Evolutionary conservation across 2,329 filamentous ascomycete species (phyloP).

Genomic region (Talaromyces atroroseus): DNA sequence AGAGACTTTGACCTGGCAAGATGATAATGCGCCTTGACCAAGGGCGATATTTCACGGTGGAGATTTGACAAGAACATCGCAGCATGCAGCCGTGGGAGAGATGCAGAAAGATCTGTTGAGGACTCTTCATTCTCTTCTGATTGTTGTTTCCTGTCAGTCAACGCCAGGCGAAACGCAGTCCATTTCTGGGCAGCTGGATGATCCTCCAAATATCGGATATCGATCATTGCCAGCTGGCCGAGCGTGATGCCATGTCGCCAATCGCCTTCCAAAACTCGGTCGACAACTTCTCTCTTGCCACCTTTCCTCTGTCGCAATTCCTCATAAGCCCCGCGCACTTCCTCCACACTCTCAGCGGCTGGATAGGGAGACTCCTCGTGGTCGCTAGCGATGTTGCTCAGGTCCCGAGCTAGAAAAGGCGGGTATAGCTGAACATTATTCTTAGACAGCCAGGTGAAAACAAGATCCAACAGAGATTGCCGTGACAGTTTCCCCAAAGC

Average conservation of each 20-base stretch:
- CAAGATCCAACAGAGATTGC: conserved; percentile 64
- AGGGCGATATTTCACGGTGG: conserved; percentile 66
- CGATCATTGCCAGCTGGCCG: conserved; percentile 51
- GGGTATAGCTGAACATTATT: conserved; percentile 55
- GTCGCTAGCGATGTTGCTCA: conserved; percentile 43
- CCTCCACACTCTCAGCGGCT: conserved; percentile 58
- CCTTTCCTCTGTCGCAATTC: conserved; percentile 53
- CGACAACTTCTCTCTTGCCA: conserved; percentile 50
- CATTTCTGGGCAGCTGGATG: conserved; percentile 48
- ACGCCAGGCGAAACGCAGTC: conserved; percentile 47
- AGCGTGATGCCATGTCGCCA: conserved; percentile 53
- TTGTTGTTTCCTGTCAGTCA: conserved; percentile 17
- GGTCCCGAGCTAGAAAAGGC: conserved; percentile 53
- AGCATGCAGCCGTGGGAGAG: conserved; percentile 68
- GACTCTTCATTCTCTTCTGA: conserved; percentile 12
- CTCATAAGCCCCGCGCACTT: conserved; percentile 61
- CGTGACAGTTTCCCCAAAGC: conserved; percentile 66
- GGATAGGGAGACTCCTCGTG: conserved; percentile 64
- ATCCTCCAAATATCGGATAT: conserved; percentile 50
- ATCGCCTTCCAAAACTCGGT: conserved; percentile 53
- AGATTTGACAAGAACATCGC: conserved; percentile 73
- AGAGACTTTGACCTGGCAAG: conserved; percentile 62
- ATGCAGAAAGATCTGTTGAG: conserved; percentile 28
- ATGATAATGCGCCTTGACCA: conserved; percentile 79
- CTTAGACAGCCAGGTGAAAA: conserved; percentile 70